A percentile compares a stretch with the other conserved stretches of the same genome.
phyloP scores from a whole-genome alignment of 2,329 filamentous ascomycete species.

The Epichloe brachyelytri region DNA sequence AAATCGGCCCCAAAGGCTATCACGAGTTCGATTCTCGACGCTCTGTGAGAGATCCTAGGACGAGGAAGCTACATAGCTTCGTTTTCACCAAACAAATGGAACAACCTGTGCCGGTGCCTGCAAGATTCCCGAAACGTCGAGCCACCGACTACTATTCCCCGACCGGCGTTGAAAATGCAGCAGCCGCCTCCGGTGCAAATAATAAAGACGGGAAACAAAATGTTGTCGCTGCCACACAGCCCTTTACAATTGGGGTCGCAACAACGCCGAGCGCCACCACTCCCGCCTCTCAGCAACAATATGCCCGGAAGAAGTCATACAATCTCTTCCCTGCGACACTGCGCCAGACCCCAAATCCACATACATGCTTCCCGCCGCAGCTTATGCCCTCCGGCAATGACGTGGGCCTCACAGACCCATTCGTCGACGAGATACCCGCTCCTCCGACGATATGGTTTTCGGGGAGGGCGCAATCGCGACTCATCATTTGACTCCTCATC shows the following conservation, averaged over 20 bases:
- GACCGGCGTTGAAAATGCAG: not conserved
- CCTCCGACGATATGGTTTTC: constrained; percentile 29
- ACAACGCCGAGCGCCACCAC: not conserved
- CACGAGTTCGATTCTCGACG: constrained; percentile 33
- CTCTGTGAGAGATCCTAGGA: constrained; percentile 4
- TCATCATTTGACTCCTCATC: constrained; percentile 54
- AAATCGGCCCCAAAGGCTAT: constrained; percentile 32
- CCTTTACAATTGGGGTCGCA: not conserved
- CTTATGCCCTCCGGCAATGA: constrained; percentile 2
- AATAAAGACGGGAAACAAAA: not conserved
- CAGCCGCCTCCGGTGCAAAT: not conserved
- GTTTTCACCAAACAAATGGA: constrained; percentile 12
- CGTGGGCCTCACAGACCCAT: not conserved
- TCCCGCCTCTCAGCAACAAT: not conserved
- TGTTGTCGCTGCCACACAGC: not conserved
- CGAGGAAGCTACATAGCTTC: constrained; percentile 4
- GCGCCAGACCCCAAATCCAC: constrained; percentile 14
- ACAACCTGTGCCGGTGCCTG: constrained; percentile 8
- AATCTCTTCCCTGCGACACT: constrained; percentile 10
- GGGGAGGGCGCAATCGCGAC: constrained; percentile 32
- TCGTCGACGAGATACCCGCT: constrained; percentile 19
- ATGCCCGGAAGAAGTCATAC: constrained; percentile 1
- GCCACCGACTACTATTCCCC: not conserved
- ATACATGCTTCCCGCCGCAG: constrained; percentile 25
- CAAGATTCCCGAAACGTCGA: not conserved